Evolutionary conservation across 2,329 filamentous ascomycete species (phyloP), one percentile per base, ranked within the genome.

Genomic region (Alternaria novae-zelandiae): DNA sequence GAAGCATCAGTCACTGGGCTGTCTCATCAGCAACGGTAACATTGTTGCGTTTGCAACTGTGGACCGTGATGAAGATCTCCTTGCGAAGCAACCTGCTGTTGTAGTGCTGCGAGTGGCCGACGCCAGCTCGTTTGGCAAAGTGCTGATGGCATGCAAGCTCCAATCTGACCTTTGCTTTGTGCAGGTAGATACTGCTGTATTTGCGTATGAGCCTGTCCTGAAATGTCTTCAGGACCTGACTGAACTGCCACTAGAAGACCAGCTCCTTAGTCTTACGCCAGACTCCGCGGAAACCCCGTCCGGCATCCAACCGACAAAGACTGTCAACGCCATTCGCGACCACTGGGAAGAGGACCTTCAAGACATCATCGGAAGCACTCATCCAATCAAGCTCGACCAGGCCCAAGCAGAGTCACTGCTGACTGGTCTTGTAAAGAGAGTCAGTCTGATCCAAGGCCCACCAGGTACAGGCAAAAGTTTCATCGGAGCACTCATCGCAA

Each of bases 401-500:
- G 85, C 89, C 0, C 90, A 93, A 68, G 78, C 84, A 0, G 68
- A 80, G 0, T 89, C 90, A 1, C 73, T 93, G 0, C 64, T 87
- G 3, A 76, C 83, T 15, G 86, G 87, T 0, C 69, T 94, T 0
- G 79, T 74, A 0, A 84, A 84, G 8, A 77, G 79, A 0, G 76
- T 93, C 0, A 88, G 86, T 51, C 74, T 90, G 0, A 90, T 94
- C 2, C 90, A 93, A 80, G 91, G 91, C 0, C 91, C 91, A 1
- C 91, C 91, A 89, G 89, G 90, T 0, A 94, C 90, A 0, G 91
- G 91, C 1, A 94, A 94, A 68, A 92, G 90, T 0, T 92, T 92
- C 65, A 85, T 92, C 3, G 91, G 91, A 0, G 88, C 90, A 0
- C 79, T 63, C 3, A 80, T 90, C 1, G 85, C 87, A 0, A 88